A percentile compares a stretch with the other conserved stretches of the same genome.
Evolutionary conservation across 2,329 filamentous ascomycete species (phyloP).

Genomic region (Epichloe baconii): DNA sequence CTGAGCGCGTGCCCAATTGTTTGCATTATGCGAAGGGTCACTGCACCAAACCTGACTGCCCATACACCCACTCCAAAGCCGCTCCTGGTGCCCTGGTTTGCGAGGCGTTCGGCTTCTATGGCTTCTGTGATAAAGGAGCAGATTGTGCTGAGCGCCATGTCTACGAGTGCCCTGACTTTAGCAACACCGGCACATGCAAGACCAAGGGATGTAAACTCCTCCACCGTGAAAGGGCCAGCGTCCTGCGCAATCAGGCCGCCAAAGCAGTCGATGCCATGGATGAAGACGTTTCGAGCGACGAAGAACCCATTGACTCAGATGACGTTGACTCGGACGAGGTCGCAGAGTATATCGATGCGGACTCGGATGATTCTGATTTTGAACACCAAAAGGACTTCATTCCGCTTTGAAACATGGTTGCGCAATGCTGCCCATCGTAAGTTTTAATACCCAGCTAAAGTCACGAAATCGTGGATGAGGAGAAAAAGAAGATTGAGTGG

Average conservation of each 20-base stretch:
- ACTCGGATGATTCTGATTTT: constrained; percentile 41
- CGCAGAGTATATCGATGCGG: constrained; percentile 50
- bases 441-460: not conserved
- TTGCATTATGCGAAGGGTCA: constrained; percentile 81
- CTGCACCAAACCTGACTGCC: constrained; percentile 77
- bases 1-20: constrained; percentile 78
- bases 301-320: constrained; percentile 58
- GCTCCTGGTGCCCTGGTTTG: constrained; percentile 70
- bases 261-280: constrained; percentile 40
- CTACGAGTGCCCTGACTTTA: constrained; percentile 88
- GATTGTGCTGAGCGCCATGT: constrained; percentile 73
- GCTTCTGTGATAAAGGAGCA: constrained; percentile 76
- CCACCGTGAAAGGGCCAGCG: constrained; percentile 78
- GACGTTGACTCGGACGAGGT: constrained; percentile 68
- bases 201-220: constrained; percentile 70
- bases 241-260: constrained; percentile 54
- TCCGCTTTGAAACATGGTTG: constrained; percentile 17
- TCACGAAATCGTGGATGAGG: not conserved
- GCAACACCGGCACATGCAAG: constrained; percentile 77
- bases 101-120: constrained; percentile 68
- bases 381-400: constrained; percentile 48
- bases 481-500: not conserved
- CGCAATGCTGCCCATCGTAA: not conserved
- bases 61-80: constrained; percentile 73
- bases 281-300: constrained; percentile 62